These are phyloP conservation scores for Sanghuangporus baumii DNA, from an alignment of 1,284 basidiomycete genomes.

Conservation along the genomic window DNA sequence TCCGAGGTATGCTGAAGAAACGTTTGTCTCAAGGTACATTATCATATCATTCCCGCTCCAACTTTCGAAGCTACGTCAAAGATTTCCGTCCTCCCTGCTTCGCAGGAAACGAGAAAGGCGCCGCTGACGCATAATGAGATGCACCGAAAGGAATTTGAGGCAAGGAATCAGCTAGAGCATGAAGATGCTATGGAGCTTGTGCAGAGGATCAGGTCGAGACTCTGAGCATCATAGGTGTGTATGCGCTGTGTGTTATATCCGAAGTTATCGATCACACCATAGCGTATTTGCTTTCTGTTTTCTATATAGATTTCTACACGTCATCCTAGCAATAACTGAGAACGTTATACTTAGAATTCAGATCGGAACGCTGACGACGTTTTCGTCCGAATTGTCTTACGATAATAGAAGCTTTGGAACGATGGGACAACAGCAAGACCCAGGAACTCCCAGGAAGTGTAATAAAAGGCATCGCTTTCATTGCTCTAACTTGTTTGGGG, in stretches of 20 bases:
- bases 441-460: too few relatives aligned
- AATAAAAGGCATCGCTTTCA: too few relatives aligned
- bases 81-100: constrained; percentile 15
- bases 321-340: too few relatives aligned
- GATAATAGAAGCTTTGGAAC: too few relatives aligned
- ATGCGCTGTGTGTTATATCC: neutral
- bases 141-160: constrained; percentile 52
- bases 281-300: too few relatives aligned
- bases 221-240: constrained; percentile 6
- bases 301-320: too few relatives aligned
- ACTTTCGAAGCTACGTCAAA: constrained; percentile 28
- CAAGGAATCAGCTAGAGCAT: constrained; percentile 51
- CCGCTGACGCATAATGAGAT: constrained; percentile 43
- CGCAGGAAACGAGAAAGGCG: constrained; percentile 20
- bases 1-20: neutral
- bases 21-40: constrained; percentile 48
- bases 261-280: too few relatives aligned
- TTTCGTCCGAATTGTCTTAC: too few relatives aligned
- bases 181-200: constrained; percentile 47
- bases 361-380: too few relatives aligned
- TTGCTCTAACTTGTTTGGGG: too few relatives aligned
- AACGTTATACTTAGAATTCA: too few relatives aligned
- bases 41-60: constrained; percentile 75
- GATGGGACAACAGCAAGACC: too few relatives aligned
- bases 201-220: constrained; percentile 37